Percentiles rank a stretch among this genome's conserved stretches.
Conservation (phyloP, 148 eudicot genomes). For the Persicaria tinctoria region DNA sequence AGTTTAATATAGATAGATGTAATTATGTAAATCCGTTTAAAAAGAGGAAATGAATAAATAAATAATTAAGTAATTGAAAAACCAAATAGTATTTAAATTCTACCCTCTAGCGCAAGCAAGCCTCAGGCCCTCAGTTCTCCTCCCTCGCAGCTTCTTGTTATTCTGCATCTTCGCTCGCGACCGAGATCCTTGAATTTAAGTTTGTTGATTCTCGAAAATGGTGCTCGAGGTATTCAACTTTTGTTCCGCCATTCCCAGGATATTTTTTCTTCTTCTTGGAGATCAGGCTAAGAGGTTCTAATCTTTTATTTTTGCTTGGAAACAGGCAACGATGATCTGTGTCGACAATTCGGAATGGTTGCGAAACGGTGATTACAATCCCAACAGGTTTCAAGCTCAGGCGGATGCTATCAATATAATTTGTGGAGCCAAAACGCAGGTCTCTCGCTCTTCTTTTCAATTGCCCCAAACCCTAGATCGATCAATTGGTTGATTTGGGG, state of each 20-base stretch:
- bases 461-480: neutral
- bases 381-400: constrained; percentile 79
- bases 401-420: constrained; percentile 93
- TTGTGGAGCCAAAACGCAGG: constrained; percentile 98
- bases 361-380: constrained; percentile 92
- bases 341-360: constrained; percentile 95
- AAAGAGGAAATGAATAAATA: neutral
- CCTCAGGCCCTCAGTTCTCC: neutral
- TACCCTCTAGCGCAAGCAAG: constrained; percentile 13
- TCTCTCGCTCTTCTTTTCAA: constrained; percentile 13
- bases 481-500: neutral
- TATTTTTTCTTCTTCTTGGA: neutral
- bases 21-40: neutral
- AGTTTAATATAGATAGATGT: no score
- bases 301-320: neutral
- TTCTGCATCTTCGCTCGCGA: constrained; percentile 4
- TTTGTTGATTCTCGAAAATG: neutral
- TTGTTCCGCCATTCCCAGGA: neutral
- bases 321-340: constrained; percentile 95
- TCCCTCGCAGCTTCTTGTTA: neutral
- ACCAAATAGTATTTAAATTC: neutral
- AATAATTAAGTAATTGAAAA: no score
- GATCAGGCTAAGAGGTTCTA: neutral
- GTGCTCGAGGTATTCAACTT: constrained; percentile 11
- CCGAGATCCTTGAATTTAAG: neutral